These are phyloP conservation scores for Suillus bovinus DNA, from an alignment of 768 basidiomycete genomes.

Conservation along the genomic window DNA sequence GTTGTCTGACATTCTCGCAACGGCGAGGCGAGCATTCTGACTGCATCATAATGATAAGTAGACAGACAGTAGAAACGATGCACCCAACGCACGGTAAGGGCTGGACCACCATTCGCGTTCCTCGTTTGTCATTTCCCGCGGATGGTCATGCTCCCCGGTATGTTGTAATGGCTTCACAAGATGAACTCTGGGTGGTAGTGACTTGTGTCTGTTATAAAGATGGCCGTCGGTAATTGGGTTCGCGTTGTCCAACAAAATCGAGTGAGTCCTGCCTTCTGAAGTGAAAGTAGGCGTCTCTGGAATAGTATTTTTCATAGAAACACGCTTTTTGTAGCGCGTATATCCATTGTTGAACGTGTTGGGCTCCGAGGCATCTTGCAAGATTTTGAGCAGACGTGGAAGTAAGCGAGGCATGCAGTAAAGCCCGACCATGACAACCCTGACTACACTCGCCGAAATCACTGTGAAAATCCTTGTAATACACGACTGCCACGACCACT, in stretches of 20 bases:
- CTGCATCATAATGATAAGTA: constrained; percentile 34
- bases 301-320: constrained; percentile 37
- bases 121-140: constrained; percentile 59
- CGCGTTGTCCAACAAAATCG: constrained; percentile 57
- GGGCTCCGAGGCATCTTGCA: constrained; percentile 36
- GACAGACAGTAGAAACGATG: constrained; percentile 1
- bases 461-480: background rate
- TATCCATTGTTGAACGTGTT: constrained; percentile 12
- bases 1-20: constrained; percentile 57
- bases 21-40: constrained; percentile 72
- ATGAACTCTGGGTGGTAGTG: constrained; percentile 48
- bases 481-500: background rate
- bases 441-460: background rate
- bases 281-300: constrained; percentile 46
- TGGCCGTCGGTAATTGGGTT: constrained; percentile 57
- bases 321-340: constrained; percentile 22
- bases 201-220: constrained; percentile 56
- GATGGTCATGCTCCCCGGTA: constrained; percentile 33
- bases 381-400: constrained; percentile 55
- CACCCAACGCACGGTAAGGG: constrained; percentile 61
- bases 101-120: constrained; percentile 72
- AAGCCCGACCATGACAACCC: background rate
- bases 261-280: constrained; percentile 44
- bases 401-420: constrained; percentile 65
- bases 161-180: constrained; percentile 28